A percentile compares a stretch with the other conserved stretches of the same genome.
Conservation (phyloP, 192 early-diverging fungal species). For the Ambispora gerdemannii region DNA sequence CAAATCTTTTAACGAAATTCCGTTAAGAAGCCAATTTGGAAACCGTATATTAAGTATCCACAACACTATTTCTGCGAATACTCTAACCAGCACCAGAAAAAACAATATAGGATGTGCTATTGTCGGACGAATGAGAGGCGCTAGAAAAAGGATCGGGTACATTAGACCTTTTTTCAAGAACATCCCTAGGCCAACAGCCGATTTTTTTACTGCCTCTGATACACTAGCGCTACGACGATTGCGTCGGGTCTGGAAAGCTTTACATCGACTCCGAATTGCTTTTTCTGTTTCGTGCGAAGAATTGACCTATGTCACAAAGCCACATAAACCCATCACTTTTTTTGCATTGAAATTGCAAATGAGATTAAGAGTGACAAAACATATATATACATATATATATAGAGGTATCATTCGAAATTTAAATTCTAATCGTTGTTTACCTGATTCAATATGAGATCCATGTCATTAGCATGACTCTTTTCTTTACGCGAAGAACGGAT, state of each 20-base stretch:
- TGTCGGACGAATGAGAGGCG: slow-evolving; percentile 41
- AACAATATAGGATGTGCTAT: slow-evolving; percentile 39
- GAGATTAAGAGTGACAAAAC: background rate
- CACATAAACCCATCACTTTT: background rate
- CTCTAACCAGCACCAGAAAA: slow-evolving; percentile 48
- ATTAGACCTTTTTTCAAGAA: slow-evolving; percentile 35
- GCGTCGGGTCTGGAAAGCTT: slow-evolving; percentile 33
- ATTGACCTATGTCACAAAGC: slow-evolving; percentile 52
- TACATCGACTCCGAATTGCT: slow-evolving; percentile 40
- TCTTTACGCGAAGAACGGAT: slow-evolving; percentile 30
- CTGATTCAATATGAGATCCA: slow-evolving; percentile 52
- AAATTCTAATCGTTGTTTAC: slow-evolving; percentile 33
- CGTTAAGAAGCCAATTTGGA: slow-evolving; percentile 55
- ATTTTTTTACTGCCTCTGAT: slow-evolving; percentile 39
- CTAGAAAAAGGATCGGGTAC: slow-evolving; percentile 29
- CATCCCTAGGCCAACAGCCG: slow-evolving; percentile 39
- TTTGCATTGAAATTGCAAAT: background rate
- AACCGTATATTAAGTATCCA: slow-evolving; percentile 59
- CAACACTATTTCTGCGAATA: slow-evolving; percentile 53
- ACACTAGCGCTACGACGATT: slow-evolving; percentile 38
- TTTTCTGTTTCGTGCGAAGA: slow-evolving; percentile 56
- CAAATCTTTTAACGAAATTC: slow-evolving; percentile 70
- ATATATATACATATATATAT: no score
- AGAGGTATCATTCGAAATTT: background rate
- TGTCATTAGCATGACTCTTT: slow-evolving; percentile 36